A percentile compares a stretch with the other conserved stretches of the same genome.
phyloP scores from a whole-genome alignment of 1,139 yeast genomes.

The Yamadazyma epiphylla region DNA sequence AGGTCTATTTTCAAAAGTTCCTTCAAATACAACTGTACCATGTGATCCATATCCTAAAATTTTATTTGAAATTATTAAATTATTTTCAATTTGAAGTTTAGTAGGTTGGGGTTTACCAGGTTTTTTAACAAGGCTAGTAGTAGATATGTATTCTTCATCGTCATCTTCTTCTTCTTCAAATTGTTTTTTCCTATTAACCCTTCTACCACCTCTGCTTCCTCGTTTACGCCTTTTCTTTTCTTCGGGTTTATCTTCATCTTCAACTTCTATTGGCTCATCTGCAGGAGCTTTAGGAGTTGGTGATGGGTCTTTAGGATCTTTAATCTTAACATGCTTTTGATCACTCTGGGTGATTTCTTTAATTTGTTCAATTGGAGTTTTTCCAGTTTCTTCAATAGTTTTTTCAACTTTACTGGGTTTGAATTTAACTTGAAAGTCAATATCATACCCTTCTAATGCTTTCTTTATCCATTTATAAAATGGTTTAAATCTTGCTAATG shows the following conservation, averaged over 20 bases:
- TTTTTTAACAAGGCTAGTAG: constrained; percentile 27
- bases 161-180: constrained; percentile 14
- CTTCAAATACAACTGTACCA: constrained; percentile 91
- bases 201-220: constrained; percentile 80
- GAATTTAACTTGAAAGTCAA: background rate
- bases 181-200: constrained; percentile 35
- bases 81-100: constrained; percentile 46
- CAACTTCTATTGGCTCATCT: constrained; percentile 3
- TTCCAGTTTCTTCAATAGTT: background rate
- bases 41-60: constrained; percentile 94
- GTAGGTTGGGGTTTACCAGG: constrained; percentile 18
- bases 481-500: constrained; percentile 36
- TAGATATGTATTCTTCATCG: constrained; percentile 16
- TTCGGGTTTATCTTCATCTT: constrained; percentile 9
- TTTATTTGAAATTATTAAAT: constrained; percentile 63
- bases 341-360: no score
- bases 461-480: constrained; percentile 8
- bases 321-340: no score
- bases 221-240: constrained; percentile 60
- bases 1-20: constrained; percentile 85
- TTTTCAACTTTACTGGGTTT: background rate
- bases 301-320: background rate
- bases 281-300: background rate
- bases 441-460: background rate
- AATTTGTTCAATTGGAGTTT: background rate